Evolutionary conservation across 2,329 filamentous ascomycete species (phyloP).

Genomic region (Xylariaceae sp.): DNA sequence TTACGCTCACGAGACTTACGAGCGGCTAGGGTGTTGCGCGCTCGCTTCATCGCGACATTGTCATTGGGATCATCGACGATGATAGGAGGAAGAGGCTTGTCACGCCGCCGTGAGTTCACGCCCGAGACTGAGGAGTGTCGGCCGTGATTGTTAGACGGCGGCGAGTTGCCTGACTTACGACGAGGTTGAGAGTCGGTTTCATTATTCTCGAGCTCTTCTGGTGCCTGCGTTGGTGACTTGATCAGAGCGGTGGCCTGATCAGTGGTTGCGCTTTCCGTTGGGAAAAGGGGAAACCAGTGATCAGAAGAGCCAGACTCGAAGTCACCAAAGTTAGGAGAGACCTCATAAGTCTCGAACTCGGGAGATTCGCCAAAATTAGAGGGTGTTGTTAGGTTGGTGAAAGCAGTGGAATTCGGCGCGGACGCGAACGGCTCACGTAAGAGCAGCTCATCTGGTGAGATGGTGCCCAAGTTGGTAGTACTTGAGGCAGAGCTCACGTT

Average conservation of each 20-base stretch:
- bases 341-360: conserved; percentile 74
- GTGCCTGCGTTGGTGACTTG: conserved; percentile 50
- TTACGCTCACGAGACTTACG: conserved; percentile 92
- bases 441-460: conserved; percentile 83
- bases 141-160: conserved; percentile 49
- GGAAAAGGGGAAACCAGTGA: conserved; percentile 77
- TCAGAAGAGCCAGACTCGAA: conserved; percentile 61
- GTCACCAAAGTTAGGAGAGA: conserved; percentile 76
- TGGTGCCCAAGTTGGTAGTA: conserved; percentile 67
- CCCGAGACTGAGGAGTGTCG: conserved; percentile 74
- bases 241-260: conserved; percentile 39
- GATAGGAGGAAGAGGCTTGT: conserved; percentile 82
- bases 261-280: conserved; percentile 44
- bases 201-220: conserved; percentile 57
- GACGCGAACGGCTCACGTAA: conserved; percentile 74
- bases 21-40: conserved; percentile 89
- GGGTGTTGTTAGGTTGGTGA: conserved; percentile 86
- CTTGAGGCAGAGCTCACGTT: conserved; percentile 52
- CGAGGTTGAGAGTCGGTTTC: conserved; percentile 50
- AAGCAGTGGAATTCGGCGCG: conserved; percentile 79
- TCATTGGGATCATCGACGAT: conserved; percentile 76
- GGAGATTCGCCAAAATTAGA: conserved; percentile 80
- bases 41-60: conserved; percentile 85
- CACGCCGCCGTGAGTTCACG: conserved; percentile 74
- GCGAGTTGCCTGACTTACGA: conserved; percentile 56